Base-by-base conservation (phyloP, 2,329 filamentous ascomycete genomes). In the Colletotrichum spinosum region DNA sequence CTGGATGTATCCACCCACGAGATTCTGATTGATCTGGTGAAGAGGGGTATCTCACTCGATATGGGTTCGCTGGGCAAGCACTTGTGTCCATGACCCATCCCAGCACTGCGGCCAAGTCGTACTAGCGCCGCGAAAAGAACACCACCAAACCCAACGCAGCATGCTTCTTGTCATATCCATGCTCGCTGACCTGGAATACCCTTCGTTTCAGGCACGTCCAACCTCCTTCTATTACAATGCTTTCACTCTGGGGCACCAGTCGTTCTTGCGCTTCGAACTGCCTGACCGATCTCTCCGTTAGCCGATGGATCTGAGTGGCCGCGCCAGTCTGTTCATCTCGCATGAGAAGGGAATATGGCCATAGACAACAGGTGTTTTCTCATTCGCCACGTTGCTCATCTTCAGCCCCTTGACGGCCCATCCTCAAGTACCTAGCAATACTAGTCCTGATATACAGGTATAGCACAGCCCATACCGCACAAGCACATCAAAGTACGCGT, bases 21-120 rank as follows among this genome's bases (percentile, higher is more conserved):
- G 68, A 76, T 69, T 57, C 69, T 86, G 39, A 74, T 85, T 12
- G 69, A 73, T 38, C 70, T 86, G 49, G 81, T 87, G 10, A 79
- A 82, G 68, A 70, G 69, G 4, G 72, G 74, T 25, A 67, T 64
- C 37, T 65, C 68, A 52, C 69, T 84, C 55, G 70, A 71, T 34
- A 74, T 75, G 56, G 70, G 71, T 38, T 76, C 80, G 50, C 72
- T 84, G 42, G 72, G 65, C 41, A 66, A 66, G 33, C 55, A 68
- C 15, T 72, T 79, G 53, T 68, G 72, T 45, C 55, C 39, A 54
- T 63, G 41, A n/a, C 37, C 8, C 38, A 17, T 37, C 55, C 17
- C 11, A 9, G 25, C 25, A n/a, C n/a, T 38, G 13, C 54, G 35
- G 10, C 35, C 4, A 49, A 17, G 11, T 35, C 54, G 33, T 34